These are phyloP conservation scores for Coemansia sp. DNA, from an alignment of 192 early-diverging fungal species.

Conservation along the genomic window DNA sequence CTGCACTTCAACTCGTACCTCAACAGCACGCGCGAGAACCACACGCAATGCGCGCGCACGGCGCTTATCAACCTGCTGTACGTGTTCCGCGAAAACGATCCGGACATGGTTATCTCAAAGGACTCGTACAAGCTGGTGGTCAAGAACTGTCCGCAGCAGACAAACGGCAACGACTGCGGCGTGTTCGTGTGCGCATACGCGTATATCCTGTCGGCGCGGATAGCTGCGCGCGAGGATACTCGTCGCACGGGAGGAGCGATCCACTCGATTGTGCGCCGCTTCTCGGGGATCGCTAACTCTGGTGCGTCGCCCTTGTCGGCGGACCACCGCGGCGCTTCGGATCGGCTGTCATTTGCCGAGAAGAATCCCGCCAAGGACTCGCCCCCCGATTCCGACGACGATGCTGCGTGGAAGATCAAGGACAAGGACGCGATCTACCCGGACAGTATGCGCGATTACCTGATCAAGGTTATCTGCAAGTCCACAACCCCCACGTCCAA, in stretches of 20 bases:
- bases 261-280: conserved; percentile 20
- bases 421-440: conserved; percentile 40
- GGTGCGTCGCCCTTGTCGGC: background rate
- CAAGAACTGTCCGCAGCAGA: conserved; percentile 53
- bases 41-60: conserved; percentile 47
- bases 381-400: conserved; percentile 8
- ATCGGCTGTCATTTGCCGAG: conserved; percentile 17
- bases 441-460: conserved; percentile 36
- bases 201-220: conserved; percentile 35
- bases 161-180: conserved; percentile 47
- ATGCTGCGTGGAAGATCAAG: conserved; percentile 49
- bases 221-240: conserved; percentile 20
- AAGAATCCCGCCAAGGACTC: conserved; percentile 21
- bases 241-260: conserved; percentile 10
- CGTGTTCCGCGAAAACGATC: conserved; percentile 46
- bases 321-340: conserved; percentile 5
- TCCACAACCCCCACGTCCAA: conserved; percentile 13
- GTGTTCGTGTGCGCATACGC: conserved; percentile 51
- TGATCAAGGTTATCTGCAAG: conserved; percentile 38
- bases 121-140: conserved; percentile 49
- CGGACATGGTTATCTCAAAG: conserved; percentile 40
- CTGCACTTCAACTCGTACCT: conserved; percentile 55
- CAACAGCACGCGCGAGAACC: conserved; percentile 43
- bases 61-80: conserved; percentile 51
- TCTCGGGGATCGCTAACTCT: conserved; percentile 22